Evolutionary conservation across 164 flowering plant species (phyloP).

Genomic region (Piper longum): DNA sequence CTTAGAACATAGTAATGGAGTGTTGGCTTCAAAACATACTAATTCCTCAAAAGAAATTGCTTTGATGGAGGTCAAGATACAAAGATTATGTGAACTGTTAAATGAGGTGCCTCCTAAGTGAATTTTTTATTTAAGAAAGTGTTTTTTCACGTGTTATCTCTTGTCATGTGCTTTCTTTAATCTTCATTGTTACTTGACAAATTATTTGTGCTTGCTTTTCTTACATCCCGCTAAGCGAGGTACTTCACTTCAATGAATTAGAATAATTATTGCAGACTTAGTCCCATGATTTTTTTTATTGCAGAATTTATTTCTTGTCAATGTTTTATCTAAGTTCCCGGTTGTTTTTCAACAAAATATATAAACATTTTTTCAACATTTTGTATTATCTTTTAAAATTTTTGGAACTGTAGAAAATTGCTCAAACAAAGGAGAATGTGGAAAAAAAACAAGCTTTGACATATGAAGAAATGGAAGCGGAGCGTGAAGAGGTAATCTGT

Average conservation of each 20-base stretch:
- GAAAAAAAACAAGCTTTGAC: conserved; percentile 95
- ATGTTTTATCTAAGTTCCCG: too few relatives aligned
- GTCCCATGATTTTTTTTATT: too few relatives aligned
- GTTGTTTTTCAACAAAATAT: too few relatives aligned
- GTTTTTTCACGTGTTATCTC: too few relatives aligned
- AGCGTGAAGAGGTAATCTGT: conserved; percentile 70
- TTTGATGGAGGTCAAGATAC: conserved; percentile 68
- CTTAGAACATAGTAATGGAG: conserved; percentile 33
- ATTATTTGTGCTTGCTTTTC: too few relatives aligned
- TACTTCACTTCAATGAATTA: too few relatives aligned
- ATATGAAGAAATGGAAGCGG: conserved; percentile 88
- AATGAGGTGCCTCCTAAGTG: conserved; percentile 40
- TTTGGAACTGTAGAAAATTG: conserved; percentile 42
- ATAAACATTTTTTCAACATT: too few relatives aligned
- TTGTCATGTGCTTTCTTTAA: too few relatives aligned
- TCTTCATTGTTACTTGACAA: too few relatives aligned
- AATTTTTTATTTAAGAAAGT: not conserved
- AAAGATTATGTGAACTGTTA: conserved; percentile 59
- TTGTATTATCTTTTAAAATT: not conserved
- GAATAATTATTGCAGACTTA: too few relatives aligned
- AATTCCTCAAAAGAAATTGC: conserved; percentile 59
- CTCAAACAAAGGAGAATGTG: conserved; percentile 73
- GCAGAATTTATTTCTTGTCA: too few relatives aligned
- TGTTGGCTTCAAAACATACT: conserved; percentile 23
- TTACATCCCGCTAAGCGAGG: too few relatives aligned